Conservation (phyloP, 1,139 yeast species). For the Yamadazyma epiphylla region DNA sequence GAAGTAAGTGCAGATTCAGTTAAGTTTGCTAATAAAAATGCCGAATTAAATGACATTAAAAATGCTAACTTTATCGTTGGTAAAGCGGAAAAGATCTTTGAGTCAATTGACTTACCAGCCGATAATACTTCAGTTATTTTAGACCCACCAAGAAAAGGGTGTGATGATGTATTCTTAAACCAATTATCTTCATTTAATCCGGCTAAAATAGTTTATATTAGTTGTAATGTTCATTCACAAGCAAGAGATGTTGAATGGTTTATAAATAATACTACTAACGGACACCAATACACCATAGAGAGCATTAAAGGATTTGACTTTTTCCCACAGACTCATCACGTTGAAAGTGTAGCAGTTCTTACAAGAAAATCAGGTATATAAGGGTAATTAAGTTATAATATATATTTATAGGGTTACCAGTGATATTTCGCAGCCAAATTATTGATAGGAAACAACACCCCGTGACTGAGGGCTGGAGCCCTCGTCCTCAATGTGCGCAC, state of each 20-base stretch:
- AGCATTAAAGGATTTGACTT: slow-evolving; percentile 92
- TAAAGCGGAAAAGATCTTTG: slow-evolving; percentile 87
- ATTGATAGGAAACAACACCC: no score
- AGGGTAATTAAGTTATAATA: not conserved
- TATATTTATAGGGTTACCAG: no score
- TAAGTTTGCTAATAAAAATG: slow-evolving; percentile 80
- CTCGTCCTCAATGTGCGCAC: slow-evolving; percentile 7
- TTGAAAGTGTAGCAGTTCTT: slow-evolving; percentile 90
- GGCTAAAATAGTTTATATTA: slow-evolving; percentile 81
- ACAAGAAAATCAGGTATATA: not conserved
- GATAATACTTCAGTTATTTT: slow-evolving; percentile 81
- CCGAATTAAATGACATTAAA: slow-evolving; percentile 63
- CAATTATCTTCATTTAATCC: slow-evolving; percentile 84
- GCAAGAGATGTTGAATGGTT: slow-evolving; percentile 91
- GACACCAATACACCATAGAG: slow-evolving; percentile 63
- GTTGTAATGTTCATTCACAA: slow-evolving; percentile 97
- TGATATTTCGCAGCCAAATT: no score
- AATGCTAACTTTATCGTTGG: slow-evolving; percentile 88
- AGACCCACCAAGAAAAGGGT: slow-evolving; percentile 97
- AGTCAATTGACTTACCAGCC: slow-evolving; percentile 65
- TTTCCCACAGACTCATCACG: slow-evolving; percentile 98
- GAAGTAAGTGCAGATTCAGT: slow-evolving; percentile 93
- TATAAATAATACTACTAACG: slow-evolving; percentile 61
- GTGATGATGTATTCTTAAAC: slow-evolving; percentile 81
- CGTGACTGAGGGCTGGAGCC: slow-evolving; percentile 11